A percentile compares a stretch with the other conserved stretches of the same genome.
Evolutionary conservation across 2,329 filamentous ascomycete species (phyloP).

Genomic region (Metarhizium humberi): DNA sequence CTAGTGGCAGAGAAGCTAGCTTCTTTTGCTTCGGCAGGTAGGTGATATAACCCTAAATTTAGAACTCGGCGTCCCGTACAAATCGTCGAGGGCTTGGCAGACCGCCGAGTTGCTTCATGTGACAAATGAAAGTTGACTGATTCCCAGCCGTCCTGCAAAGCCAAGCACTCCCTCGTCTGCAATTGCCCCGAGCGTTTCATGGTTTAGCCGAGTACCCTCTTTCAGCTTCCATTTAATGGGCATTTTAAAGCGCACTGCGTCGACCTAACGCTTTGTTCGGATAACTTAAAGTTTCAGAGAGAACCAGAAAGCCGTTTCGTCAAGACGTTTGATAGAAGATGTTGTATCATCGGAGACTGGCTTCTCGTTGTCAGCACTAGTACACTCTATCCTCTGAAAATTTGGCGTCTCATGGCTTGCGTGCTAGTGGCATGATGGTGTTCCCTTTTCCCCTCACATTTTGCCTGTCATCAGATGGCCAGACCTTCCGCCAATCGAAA

Average conservation of each 20-base stretch:
- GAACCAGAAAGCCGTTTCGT: no score
- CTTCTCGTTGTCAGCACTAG: not conserved
- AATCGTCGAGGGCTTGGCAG: no score
- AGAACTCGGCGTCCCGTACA: not conserved
- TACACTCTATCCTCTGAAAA: not conserved
- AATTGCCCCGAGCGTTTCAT: no score
- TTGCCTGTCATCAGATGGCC: not conserved
- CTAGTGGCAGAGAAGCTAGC: not conserved
- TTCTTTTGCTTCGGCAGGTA: not conserved
- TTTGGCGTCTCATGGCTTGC: not conserved
- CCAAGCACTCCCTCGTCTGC: no score
- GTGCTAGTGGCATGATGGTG: not conserved
- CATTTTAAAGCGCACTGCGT: no score
- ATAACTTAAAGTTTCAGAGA: no score
- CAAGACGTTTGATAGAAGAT: no score
- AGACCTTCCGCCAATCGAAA: not conserved
- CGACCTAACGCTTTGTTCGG: no score
- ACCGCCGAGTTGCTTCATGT: not conserved
- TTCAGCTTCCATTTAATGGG: no score
- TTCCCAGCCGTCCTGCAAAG: no score
- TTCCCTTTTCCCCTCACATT: not conserved
- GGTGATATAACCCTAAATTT: conserved; percentile 2
- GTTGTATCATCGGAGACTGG: no score
- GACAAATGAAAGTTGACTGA: not conserved
- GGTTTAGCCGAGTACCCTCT: no score